Base-by-base conservation (phyloP, 208 protist species). In the Wallacemonas rigidus region DNA sequence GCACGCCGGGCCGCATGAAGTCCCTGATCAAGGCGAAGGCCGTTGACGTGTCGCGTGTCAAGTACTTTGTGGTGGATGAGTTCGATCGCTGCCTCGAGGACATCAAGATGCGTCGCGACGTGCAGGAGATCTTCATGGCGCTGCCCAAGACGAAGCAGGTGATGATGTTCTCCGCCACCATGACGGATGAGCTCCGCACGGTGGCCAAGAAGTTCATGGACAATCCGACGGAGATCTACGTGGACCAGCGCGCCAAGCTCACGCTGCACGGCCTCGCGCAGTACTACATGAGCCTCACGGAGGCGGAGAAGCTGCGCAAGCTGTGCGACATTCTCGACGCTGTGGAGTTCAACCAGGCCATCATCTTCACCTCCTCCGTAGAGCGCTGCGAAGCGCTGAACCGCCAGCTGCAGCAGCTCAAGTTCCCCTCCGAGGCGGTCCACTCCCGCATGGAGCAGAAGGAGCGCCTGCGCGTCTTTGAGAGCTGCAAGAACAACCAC, bases 121-220 rank as follows among this genome's bases (percentile, higher is more conserved):
- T 99, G 56, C 97, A 99, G 87, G 85, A 97, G 56, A 99, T 99
- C 76, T 99, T 99, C 85, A 93, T 97, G 47, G 80, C 89, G 50
- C 98, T 98, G 17, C 99, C 99, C 43, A 89, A 97, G 74, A 82
- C 98, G 68, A 99, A 99, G 88, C 99, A 99, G 91, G 97, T 98
- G 65, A 99, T 99, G 97, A 99, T 99, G 96, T 99, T 99, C 89
- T 99, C 98, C 12, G 99, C 99, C 14, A 99, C 99, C 48, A 98
- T 99, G 76, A 90, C 91, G 40, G 89, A 99, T 48, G 94, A 99
- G 26, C 91, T 99, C 65, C 88, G 95, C 45, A 74, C 79, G 48
- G 83, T 99, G 11, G 98, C 98, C 68, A 98, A 98, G 80, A 99
- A 99, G 82, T 99, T 99, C 83, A 99, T 99, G 95, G 83, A 81